A percentile compares a stretch with the other conserved stretches of the same genome.
phyloP scores from a whole-genome alignment of 768 basidiomycete genomes.

The Hypholoma fasciculare region DNA sequence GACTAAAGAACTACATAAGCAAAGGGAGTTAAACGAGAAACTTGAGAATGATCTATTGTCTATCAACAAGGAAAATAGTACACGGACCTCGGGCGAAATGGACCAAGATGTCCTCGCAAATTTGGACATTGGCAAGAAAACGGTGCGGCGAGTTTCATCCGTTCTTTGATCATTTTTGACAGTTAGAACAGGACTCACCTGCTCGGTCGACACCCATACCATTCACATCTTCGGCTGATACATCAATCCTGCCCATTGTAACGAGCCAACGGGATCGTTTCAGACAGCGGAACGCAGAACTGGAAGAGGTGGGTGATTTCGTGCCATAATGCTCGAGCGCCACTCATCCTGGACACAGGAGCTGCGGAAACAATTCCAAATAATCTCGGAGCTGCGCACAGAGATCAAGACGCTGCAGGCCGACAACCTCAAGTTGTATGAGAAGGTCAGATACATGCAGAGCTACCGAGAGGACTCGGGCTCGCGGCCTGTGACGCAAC shows the following conservation, averaged over 20 bases:
- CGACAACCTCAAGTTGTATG: slow-evolving; percentile 97
- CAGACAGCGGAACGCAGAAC: slow-evolving; percentile 92
- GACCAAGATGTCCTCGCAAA: slow-evolving; percentile 65
- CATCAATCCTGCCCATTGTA: slow-evolving; percentile 96
- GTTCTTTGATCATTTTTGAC: background rate
- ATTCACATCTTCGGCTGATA: slow-evolving; percentile 77
- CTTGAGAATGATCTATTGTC: slow-evolving; percentile 90
- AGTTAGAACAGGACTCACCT: slow-evolving; percentile 23
- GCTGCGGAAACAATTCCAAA: slow-evolving; percentile 92
- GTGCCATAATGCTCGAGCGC: background rate
- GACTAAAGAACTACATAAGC: slow-evolving; percentile 71
- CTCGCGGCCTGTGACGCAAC: slow-evolving; percentile 58
- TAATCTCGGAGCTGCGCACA: slow-evolving; percentile 88
- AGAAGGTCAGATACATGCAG: slow-evolving; percentile 99
- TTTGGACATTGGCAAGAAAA: slow-evolving; percentile 68
- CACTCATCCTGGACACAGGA: slow-evolving; percentile 51
- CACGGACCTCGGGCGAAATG: slow-evolving; percentile 26
- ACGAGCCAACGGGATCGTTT: slow-evolving; percentile 98
- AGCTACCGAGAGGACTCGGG: slow-evolving; percentile 82
- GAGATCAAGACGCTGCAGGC: slow-evolving; percentile 92
- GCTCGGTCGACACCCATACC: slow-evolving; percentile 65
- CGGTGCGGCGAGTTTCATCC: slow-evolving; percentile 29
- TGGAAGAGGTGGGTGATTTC: slow-evolving; percentile 74
- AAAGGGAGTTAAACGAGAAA: slow-evolving; percentile 80
- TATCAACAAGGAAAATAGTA: slow-evolving; percentile 61